These are phyloP conservation scores for Aegilops longissima DNA, from an alignment of 176 grass and related monocot genomes.

Conservation along the genomic window DNA sequence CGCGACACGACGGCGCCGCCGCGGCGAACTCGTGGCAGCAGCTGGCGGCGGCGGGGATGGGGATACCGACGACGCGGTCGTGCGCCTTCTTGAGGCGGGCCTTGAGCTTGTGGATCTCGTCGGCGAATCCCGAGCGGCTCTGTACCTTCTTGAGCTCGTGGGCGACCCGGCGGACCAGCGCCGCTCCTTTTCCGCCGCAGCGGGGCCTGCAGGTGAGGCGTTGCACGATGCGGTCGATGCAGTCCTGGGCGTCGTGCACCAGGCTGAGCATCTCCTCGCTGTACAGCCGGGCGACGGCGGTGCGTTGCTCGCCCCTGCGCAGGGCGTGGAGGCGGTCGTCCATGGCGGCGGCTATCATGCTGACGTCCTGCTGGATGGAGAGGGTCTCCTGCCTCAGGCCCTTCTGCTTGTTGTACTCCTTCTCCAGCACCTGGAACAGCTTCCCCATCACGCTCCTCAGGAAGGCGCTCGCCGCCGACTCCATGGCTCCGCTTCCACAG, in stretches of 20 bases:
- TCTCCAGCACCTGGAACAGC: slow-evolving; percentile 32
- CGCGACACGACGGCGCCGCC: background rate
- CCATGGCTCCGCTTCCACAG: background rate
- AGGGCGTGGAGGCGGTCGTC: slow-evolving; percentile 16
- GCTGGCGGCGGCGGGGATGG: background rate
- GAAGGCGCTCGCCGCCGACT: slow-evolving; percentile 28
- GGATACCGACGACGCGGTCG: background rate
- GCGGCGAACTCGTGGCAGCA: background rate
- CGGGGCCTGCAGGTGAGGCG: slow-evolving; percentile 27
- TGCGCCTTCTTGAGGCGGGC: slow-evolving; percentile 9
- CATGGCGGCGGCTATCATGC: slow-evolving; percentile 42
- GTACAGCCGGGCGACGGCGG: background rate
- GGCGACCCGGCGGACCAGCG: background rate
- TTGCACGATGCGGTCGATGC: slow-evolving; percentile 33
- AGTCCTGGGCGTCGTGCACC: slow-evolving; percentile 35
- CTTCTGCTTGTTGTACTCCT: slow-evolving; percentile 41
- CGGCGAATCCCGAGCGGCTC: background rate
- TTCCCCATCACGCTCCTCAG: slow-evolving; percentile 26
- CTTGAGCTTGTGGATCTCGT: slow-evolving; percentile 38
- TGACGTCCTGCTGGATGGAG: slow-evolving; percentile 31
- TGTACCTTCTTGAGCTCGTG: slow-evolving; percentile 27
- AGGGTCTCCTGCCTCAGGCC: background rate
- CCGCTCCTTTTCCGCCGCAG: background rate
- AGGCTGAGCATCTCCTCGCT: slow-evolving; percentile 29
- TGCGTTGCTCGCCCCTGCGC: background rate